Percentiles rank a stretch among this genome's conserved stretches.
phyloP scores from a whole-genome alignment of 306 rosid species.

The Amphicarpaea edgeworthii region DNA sequence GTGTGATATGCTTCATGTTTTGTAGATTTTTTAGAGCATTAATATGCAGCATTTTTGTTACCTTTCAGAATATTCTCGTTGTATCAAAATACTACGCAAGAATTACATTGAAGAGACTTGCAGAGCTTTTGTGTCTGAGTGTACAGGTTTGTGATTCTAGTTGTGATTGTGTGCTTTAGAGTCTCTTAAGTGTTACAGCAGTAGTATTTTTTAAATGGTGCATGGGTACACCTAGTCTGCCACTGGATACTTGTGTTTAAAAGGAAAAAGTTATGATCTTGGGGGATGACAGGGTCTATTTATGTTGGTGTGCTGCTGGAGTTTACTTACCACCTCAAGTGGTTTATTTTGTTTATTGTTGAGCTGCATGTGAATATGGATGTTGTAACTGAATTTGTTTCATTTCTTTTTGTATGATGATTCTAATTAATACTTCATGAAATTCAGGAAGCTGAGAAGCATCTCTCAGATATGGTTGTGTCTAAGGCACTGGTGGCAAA shows the following conservation, averaged over 20 bases:
- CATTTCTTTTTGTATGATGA: slow-evolving; percentile 20
- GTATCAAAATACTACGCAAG: slow-evolving; percentile 84
- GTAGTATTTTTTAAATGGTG: neutral
- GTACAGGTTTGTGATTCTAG: slow-evolving; percentile 66
- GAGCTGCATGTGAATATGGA: slow-evolving; percentile 25
- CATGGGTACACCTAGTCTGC: neutral
- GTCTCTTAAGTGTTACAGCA: neutral
- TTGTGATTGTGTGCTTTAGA: slow-evolving; percentile 9
- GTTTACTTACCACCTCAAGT: neutral
- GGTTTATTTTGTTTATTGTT: slow-evolving; percentile 25
- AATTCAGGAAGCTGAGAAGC: slow-evolving; percentile 92
- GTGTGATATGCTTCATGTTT: slow-evolving; percentile 29
- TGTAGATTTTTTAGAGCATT: slow-evolving; percentile 18
- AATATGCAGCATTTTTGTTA: slow-evolving; percentile 20
- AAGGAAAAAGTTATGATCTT: neutral
- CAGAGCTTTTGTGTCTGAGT: slow-evolving; percentile 78
- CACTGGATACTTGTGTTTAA: slow-evolving; percentile 3
- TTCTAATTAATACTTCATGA: slow-evolving; percentile 10
- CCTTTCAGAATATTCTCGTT: slow-evolving; percentile 83
- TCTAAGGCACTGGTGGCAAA: slow-evolving; percentile 91
- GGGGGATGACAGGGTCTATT: neutral
- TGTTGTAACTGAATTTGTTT: neutral
- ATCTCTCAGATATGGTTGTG: slow-evolving; percentile 98
- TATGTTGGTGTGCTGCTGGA: slow-evolving; percentile 26
- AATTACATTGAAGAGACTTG: slow-evolving; percentile 75